Percentiles rank a stretch among this genome's conserved stretches.
Evolutionary conservation across 1,139 yeast genomes (phyloP).

Genomic region (Saccharomyces hybrid): DNA sequence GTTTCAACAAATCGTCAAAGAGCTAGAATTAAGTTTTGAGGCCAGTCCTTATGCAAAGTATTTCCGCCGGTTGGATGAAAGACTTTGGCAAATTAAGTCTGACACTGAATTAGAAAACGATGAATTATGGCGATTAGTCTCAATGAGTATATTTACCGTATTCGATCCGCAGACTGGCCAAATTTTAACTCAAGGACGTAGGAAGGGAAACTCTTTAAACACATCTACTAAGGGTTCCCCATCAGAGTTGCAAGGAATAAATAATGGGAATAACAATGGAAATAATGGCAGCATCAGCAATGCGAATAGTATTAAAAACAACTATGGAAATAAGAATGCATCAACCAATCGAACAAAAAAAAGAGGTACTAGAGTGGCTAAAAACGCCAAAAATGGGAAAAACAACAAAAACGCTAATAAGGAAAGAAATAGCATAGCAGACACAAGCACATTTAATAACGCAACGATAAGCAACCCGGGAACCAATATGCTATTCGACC

Average conservation of each 20-base stretch:
- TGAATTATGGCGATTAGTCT: slow-evolving; percentile 26
- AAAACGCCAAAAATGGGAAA: slow-evolving; percentile 1
- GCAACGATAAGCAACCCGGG: slow-evolving; percentile 9
- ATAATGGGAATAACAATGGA: slow-evolving; percentile 4
- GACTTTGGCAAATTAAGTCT: slow-evolving; percentile 26
- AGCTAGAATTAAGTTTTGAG: slow-evolving; percentile 27
- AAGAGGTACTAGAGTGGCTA: not conserved
- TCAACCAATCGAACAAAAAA: not conserved
- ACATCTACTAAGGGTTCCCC: slow-evolving; percentile 15
- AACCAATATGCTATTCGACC: slow-evolving; percentile 15
- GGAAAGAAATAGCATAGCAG: slow-evolving; percentile 10
- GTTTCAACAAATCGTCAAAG: slow-evolving; percentile 30
- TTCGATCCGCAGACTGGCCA: slow-evolving; percentile 26
- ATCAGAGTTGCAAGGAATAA: slow-evolving; percentile 6
- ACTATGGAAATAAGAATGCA: not conserved
- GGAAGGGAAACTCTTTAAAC: slow-evolving; percentile 9
- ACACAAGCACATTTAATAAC: slow-evolving; percentile 6
- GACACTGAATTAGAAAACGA: slow-evolving; percentile 26
- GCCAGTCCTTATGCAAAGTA: slow-evolving; percentile 29
- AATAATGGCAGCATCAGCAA: not conserved
- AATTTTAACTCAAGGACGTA: slow-evolving; percentile 15
- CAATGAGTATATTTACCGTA: slow-evolving; percentile 22
- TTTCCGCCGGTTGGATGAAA: slow-evolving; percentile 24
- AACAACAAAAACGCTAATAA: slow-evolving; percentile 2
- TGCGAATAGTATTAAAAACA: not conserved